A percentile compares a stretch with the other conserved stretches of the same genome.
Evolutionary conservation across 2,329 filamentous ascomycete genomes (phyloP).

Genomic region (Rhinocladiella mackenziei): DNA sequence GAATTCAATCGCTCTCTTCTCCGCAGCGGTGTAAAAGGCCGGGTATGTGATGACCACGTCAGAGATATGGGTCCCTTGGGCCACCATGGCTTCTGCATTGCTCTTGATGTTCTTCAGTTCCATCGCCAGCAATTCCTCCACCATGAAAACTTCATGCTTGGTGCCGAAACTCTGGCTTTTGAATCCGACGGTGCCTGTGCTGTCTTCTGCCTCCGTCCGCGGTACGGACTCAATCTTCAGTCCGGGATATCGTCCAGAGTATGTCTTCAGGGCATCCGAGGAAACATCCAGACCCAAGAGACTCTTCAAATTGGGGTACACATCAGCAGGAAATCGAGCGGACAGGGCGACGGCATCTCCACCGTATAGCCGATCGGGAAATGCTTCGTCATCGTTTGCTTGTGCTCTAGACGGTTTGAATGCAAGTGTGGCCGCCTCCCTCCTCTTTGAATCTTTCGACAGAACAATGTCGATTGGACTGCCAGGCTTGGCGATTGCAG

Average conservation of each 20-base stretch:
- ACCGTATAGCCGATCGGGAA: constrained; percentile 87
- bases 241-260: constrained; percentile 71
- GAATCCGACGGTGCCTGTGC: constrained; percentile 71
- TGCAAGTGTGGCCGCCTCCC: constrained; percentile 84
- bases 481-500: constrained; percentile 89
- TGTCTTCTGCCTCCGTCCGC: constrained; percentile 40
- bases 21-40: constrained; percentile 82
- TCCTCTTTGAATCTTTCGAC: constrained; percentile 95
- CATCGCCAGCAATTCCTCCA: constrained; percentile 96
- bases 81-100: constrained; percentile 81
- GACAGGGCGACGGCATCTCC: constrained; percentile 84
- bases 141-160: constrained; percentile 61
- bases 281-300: constrained; percentile 69
- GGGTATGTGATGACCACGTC: constrained; percentile 88
- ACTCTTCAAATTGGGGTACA: constrained; percentile 90
- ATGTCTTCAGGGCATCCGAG: constrained; percentile 62
- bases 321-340: constrained; percentile 83
- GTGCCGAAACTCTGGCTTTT: constrained; percentile 67
- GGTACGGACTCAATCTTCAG: constrained; percentile 61
- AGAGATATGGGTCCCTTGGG: constrained; percentile 66
- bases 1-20: constrained; percentile 78
- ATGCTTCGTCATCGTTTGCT: constrained; percentile 58
- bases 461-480: constrained; percentile 96
- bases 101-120: constrained; percentile 84
- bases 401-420: constrained; percentile 80